A percentile compares a stretch with the other conserved stretches of the same genome.
These are phyloP conservation scores for Drosera capensis DNA, from an alignment of 148 eudicot species.

Conservation along the genomic window DNA sequence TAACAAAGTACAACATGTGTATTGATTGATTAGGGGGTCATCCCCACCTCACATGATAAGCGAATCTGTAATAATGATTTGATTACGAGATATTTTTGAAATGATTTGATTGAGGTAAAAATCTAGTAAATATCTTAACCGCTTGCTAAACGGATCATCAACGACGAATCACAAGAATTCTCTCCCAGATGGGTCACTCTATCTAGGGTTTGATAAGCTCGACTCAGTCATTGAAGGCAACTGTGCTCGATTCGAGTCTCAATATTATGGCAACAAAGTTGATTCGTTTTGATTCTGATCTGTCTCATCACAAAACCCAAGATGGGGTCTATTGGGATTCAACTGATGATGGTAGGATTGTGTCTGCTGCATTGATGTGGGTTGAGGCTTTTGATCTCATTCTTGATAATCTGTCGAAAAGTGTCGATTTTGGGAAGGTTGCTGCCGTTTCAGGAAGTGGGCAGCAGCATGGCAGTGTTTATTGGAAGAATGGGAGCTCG, in stretches of 20 bases:
- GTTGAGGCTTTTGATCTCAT: slow-evolving; percentile 74
- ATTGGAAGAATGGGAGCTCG: slow-evolving; percentile 63
- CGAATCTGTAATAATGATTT: no score
- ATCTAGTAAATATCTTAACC: no score
- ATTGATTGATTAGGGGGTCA: no score
- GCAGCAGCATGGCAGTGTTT: slow-evolving; percentile 94
- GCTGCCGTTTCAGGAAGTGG: slow-evolving; percentile 82
- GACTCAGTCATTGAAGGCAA: slow-evolving; percentile 84
- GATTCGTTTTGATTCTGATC: slow-evolving; percentile 59
- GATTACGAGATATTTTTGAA: no score
- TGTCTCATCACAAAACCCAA: slow-evolving; percentile 76
- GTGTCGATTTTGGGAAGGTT: slow-evolving; percentile 49
- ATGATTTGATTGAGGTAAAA: no score
- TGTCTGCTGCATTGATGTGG: slow-evolving; percentile 89
- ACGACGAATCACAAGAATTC: no score
- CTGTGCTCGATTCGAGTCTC: slow-evolving; percentile 59
- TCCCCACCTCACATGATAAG: no score
- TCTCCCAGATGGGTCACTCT: no score
- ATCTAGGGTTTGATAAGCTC: no score
- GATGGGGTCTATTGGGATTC: slow-evolving; percentile 76
- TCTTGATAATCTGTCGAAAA: slow-evolving; percentile 39
- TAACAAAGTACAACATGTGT: no score
- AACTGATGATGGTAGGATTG: slow-evolving; percentile 54
- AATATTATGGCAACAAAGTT: slow-evolving; percentile 39
- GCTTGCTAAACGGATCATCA: no score